phyloP scores from a whole-genome alignment of 768 basidiomycete genomes.

The Gloeopeniophorella convolvens region DNA sequence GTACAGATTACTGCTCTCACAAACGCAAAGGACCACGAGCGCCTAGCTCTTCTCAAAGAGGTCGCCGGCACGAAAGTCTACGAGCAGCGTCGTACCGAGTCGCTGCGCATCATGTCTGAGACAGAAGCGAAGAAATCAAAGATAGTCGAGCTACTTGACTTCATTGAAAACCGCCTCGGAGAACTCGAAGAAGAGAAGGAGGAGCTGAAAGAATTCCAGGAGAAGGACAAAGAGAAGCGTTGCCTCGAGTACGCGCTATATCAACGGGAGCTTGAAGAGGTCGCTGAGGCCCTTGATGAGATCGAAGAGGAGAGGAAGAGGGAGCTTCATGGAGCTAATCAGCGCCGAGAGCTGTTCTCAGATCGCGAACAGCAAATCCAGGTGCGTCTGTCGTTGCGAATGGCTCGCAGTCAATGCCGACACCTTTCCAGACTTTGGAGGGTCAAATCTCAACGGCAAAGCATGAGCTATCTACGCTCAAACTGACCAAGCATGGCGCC shows the following conservation, averaged over 20 bases:
- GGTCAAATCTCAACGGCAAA: constrained; percentile 61
- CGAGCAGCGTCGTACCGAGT: constrained; percentile 88
- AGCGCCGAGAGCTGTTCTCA: constrained; percentile 75
- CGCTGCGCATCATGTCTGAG: constrained; percentile 93
- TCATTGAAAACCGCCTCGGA: constrained; percentile 81
- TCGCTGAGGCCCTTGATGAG: constrained; percentile 76
- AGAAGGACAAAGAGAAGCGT: constrained; percentile 89
- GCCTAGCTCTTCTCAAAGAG: constrained; percentile 92
- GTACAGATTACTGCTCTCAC: constrained; percentile 90
- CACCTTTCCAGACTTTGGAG: constrained; percentile 56
- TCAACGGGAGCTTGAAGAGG: constrained; percentile 86
- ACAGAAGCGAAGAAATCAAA: constrained; percentile 90
- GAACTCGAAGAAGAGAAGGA: constrained; percentile 99
- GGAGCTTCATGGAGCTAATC: constrained; percentile 81
- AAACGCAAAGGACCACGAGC: constrained; percentile 93
- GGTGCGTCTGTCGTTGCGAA: constrained; percentile 35
- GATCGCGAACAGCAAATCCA: constrained; percentile 80
- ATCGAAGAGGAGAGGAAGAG: constrained; percentile 76
- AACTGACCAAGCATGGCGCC: constrained; percentile 63
- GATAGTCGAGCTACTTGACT: constrained; percentile 82
- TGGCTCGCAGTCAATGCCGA: neutral
- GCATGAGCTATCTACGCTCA: constrained; percentile 64
- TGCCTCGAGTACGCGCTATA: constrained; percentile 95
- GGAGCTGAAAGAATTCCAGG: constrained; percentile 93
- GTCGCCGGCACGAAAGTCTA: constrained; percentile 98